Evolutionary conservation across 352 stramenopile genomes (phyloP), one percentile per base, ranked within the genome.

Genomic region (Phytophthora ramorum): DNA sequence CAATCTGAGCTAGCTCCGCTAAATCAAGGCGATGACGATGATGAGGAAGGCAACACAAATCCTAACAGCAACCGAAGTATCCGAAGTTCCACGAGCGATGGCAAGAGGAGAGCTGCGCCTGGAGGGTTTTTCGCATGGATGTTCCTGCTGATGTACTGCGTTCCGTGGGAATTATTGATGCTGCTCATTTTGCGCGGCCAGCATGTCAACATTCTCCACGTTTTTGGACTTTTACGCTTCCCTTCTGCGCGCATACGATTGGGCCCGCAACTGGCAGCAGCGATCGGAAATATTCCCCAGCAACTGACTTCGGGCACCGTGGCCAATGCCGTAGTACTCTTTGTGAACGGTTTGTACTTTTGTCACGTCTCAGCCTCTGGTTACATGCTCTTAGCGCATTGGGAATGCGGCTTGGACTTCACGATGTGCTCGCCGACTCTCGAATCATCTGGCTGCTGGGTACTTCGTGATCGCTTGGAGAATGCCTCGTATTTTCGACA

Each of bases 301-400:
- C 55, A 69, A 24, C 19, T 69, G 28, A 52, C 59, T 4, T 54
- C 66, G 1, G 66, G 66, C 1, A 82, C 82, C 0, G 53, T 87
- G 10, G 67, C 71, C 13, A 77, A 78, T n/a, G 66, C 70, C 7
- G 58, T 73, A 13, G 70, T 81, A 8, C 56, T 92, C 8, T 75
- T 89, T 19, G 45, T 79, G 1, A 34, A 78, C 10, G 84, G 84
- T 0, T 41, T 88, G 17, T 92, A 87, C 40, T 61, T 91, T 12
- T 80, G 79, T 16, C 84, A 92, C 48, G n/a, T 78, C 6, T 75
- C 77, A 16, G 84, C 75, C 0, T 79, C 53, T 0, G 82, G 81
- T 0, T 92, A 92, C 54, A 91, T 91, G 68, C 51, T 92, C 4
- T 9, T 92, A 46, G 77, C 79, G 5, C 79, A 87, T 40, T 75